phyloP scores from a whole-genome alignment of 1,139 yeast species.

The Debaryomyces sp. region DNA sequence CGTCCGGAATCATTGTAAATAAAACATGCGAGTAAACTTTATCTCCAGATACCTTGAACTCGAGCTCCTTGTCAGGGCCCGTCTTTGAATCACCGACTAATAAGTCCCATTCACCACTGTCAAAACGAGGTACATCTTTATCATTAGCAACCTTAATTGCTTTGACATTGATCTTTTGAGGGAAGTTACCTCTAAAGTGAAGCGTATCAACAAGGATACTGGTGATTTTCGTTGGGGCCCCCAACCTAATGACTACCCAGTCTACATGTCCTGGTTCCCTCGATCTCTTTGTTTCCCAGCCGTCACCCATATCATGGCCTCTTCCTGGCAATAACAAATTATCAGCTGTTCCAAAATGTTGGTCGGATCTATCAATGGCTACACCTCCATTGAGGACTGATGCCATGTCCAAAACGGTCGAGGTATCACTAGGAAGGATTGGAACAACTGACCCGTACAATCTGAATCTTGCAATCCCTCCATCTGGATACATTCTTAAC shows the following conservation, averaged over 20 bases:
- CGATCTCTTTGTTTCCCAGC: conserved; percentile 98
- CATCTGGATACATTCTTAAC: conserved; percentile 93
- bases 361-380: conserved; percentile 80
- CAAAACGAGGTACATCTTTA: conserved; percentile 34
- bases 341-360: conserved; percentile 91
- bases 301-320: conserved; percentile 95
- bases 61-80: conserved; percentile 79
- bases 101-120: conserved; percentile 57
- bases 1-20: conserved; percentile 88
- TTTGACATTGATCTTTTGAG: conserved; percentile 71
- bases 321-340: conserved; percentile 89
- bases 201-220: conserved; percentile 84
- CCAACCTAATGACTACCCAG: conserved; percentile 85
- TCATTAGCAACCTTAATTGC: conserved; percentile 48
- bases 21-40: conserved; percentile 63
- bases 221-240: conserved; percentile 59
- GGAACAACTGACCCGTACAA: conserved; percentile 83
- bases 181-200: conserved; percentile 91
- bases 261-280: conserved; percentile 82
- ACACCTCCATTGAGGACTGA: conserved; percentile 88
- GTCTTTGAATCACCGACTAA: conserved; percentile 74
- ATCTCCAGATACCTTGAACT: conserved; percentile 38
- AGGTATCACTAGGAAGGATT: conserved; percentile 50
- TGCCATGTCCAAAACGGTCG: conserved; percentile 68
- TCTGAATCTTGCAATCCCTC: conserved; percentile 94